Conservation (phyloP, 2,329 filamentous ascomycete genomes). For the Ascochyta lentis region DNA sequence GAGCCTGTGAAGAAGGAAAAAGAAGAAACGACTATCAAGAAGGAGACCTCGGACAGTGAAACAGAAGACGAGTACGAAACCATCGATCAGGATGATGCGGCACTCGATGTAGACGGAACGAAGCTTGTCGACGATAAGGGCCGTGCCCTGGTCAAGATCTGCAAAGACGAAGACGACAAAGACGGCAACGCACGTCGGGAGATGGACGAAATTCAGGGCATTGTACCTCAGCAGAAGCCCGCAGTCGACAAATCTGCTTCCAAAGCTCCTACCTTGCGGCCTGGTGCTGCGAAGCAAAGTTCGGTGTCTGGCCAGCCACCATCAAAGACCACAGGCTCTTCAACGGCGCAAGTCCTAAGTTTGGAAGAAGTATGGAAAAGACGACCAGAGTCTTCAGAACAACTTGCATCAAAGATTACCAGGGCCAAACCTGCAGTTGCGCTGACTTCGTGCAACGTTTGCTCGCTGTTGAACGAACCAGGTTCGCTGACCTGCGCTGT, state of each 20-base stretch:
- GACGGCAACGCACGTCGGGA: conserved; percentile 59
- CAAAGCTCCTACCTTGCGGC: neutral
- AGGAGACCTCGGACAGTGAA: conserved; percentile 47
- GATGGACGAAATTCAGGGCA: conserved; percentile 68
- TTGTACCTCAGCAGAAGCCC: conserved; percentile 34
- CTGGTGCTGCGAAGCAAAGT: neutral
- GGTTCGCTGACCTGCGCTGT: conserved; percentile 66
- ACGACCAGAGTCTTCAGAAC: conserved; percentile 9
- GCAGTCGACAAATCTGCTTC: neutral
- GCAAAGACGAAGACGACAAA: conserved; percentile 68
- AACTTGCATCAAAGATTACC: neutral
- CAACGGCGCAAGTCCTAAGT: conserved; percentile 17
- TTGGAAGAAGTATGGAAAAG: conserved; percentile 30
- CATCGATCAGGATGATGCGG: conserved; percentile 55
- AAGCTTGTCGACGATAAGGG: conserved; percentile 70
- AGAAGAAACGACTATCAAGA: conserved; percentile 44
- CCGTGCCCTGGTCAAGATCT: conserved; percentile 73
- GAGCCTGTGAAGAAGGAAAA: conserved; percentile 57
- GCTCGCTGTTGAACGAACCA: conserved; percentile 69
- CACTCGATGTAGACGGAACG: conserved; percentile 69
- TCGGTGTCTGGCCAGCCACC: neutral
- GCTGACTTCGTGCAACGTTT: conserved; percentile 62
- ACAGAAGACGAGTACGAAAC: conserved; percentile 47
- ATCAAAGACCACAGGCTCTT: neutral
- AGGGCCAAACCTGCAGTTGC: conserved; percentile 9